These are phyloP conservation scores for Teratosphaeria viscida DNA, from an alignment of 2,329 filamentous ascomycete species.

Conservation along the genomic window DNA sequence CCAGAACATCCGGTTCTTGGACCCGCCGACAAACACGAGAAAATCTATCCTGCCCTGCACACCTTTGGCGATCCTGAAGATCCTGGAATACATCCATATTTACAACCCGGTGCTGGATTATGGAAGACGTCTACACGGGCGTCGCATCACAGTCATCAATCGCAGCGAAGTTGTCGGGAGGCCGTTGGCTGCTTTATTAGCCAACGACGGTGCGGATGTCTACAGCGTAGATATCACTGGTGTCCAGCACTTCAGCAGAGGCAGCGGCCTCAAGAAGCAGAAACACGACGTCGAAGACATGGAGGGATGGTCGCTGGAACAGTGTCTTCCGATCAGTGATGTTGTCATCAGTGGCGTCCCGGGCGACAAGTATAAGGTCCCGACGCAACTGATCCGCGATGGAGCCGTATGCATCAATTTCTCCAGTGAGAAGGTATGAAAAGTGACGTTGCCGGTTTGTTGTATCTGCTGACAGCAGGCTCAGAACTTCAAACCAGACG, in stretches of 20 bases:
- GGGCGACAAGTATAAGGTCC: slow-evolving; percentile 78
- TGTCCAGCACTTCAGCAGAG: slow-evolving; percentile 84
- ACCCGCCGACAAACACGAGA: slow-evolving; percentile 62
- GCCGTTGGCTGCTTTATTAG: slow-evolving; percentile 81
- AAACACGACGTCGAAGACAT: slow-evolving; percentile 82
- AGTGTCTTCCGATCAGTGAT: slow-evolving; percentile 79
- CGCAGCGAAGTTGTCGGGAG: slow-evolving; percentile 90
- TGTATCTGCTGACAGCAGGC: not conserved
- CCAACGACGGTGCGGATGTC: slow-evolving; percentile 90
- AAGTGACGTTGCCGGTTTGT: not conserved
- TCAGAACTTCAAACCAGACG: slow-evolving; percentile 73
- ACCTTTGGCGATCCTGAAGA: slow-evolving; percentile 90
- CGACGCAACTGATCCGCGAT: slow-evolving; percentile 69
- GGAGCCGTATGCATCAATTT: slow-evolving; percentile 99
- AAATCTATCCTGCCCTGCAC: slow-evolving; percentile 96
- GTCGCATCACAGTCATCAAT: slow-evolving; percentile 94
- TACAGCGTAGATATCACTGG: slow-evolving; percentile 91
- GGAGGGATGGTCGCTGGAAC: slow-evolving; percentile 65
- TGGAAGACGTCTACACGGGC: slow-evolving; percentile 85
- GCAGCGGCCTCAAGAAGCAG: slow-evolving; percentile 72
- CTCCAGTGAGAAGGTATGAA: slow-evolving; percentile 65
- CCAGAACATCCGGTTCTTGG: slow-evolving; percentile 91
- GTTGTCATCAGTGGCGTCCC: slow-evolving; percentile 93
- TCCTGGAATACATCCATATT: slow-evolving; percentile 87
- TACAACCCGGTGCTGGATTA: slow-evolving; percentile 93